Percentiles rank a stretch among this genome's conserved stretches.
These are phyloP conservation scores for Nakazawaea anatomiae DNA, from an alignment of 805 yeast species.

Conservation along the genomic window DNA sequence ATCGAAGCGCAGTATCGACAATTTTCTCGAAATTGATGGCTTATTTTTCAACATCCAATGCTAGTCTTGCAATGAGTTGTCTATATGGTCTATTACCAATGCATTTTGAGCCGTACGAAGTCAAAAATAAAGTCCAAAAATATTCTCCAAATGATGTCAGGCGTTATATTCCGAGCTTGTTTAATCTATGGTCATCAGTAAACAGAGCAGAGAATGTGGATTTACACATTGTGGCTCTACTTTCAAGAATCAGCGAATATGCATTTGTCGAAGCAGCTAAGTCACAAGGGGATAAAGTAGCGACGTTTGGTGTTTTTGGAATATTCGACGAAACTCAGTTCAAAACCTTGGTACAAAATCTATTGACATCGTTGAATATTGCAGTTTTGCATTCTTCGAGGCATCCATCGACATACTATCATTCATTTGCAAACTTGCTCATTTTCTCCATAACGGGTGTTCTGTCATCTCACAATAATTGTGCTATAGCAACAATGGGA, in stretches of 20 bases:
- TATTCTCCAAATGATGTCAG: slow-evolving; percentile 26
- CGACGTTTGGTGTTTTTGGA: slow-evolving; percentile 48
- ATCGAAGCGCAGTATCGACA: slow-evolving; percentile 36
- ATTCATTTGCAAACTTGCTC: slow-evolving; percentile 45
- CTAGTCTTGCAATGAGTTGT: slow-evolving; percentile 43
- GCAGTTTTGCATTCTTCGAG: slow-evolving; percentile 13
- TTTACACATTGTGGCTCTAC: slow-evolving; percentile 54
- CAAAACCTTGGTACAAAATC: slow-evolving; percentile 22
- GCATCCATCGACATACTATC: slow-evolving; percentile 18
- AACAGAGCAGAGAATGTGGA: slow-evolving; percentile 47
- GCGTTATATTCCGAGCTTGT: slow-evolving; percentile 57
- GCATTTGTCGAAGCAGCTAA: slow-evolving; percentile 30
- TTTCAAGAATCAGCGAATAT: slow-evolving; percentile 55
- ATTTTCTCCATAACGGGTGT: slow-evolving; percentile 59
- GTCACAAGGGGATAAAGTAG: slow-evolving; percentile 17
- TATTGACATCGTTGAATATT: slow-evolving; percentile 26
- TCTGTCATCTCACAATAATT: slow-evolving; percentile 30
- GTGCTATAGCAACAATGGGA: slow-evolving; percentile 46
- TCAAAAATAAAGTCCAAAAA: slow-evolving; percentile 12
- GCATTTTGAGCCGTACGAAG: slow-evolving; percentile 22
- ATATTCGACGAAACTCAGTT: slow-evolving; percentile 60
- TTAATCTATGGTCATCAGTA: slow-evolving; percentile 65
- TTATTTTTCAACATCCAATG: slow-evolving; percentile 48
- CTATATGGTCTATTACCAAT: slow-evolving; percentile 51
- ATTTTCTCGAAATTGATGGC: slow-evolving; percentile 47